These are phyloP conservation scores for Phallus indusiatus DNA, from an alignment of 768 basidiomycete genomes.

Conservation along the genomic window DNA sequence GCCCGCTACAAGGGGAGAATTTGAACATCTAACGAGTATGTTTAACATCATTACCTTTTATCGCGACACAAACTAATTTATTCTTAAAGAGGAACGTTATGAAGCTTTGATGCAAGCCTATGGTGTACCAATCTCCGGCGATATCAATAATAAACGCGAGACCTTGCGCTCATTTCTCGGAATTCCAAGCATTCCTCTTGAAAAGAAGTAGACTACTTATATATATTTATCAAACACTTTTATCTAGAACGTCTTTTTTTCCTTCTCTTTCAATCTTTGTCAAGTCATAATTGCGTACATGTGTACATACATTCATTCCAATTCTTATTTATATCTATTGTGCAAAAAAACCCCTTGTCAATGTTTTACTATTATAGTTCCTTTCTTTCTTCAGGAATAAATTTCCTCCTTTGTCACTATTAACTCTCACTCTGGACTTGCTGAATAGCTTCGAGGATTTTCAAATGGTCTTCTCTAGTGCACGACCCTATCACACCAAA, in stretches of 20 bases:
- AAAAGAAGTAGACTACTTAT: constrained; percentile 2
- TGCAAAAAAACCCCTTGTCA: not conserved
- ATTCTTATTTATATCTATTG: not conserved
- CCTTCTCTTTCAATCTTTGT: not conserved
- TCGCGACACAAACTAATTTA: not conserved
- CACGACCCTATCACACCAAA: constrained; percentile 75
- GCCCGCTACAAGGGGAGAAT: constrained; percentile 31
- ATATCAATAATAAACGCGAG: constrained; percentile 31
- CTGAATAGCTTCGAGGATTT: constrained; percentile 67
- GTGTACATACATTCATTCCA: not conserved
- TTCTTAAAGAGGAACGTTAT: constrained; percentile 31
- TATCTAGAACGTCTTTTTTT: not conserved
- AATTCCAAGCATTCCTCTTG: constrained; percentile 16
- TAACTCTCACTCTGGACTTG: constrained; percentile 35
- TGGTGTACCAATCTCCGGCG: constrained; percentile 26
- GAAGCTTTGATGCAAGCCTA: constrained; percentile 28
- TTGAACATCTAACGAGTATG: constrained; percentile 37
- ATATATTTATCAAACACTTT: not conserved
- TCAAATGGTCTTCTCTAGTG: constrained; percentile 56
- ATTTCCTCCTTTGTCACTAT: constrained; percentile 9
- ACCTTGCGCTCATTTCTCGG: constrained; percentile 29
- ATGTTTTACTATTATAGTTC: not conserved
- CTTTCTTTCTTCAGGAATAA: not conserved
- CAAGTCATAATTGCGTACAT: not conserved
- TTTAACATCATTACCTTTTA: not conserved